Conservation (phyloP, 1,139 yeast species). For the Debaryomycetaceae sp. region DNA sequence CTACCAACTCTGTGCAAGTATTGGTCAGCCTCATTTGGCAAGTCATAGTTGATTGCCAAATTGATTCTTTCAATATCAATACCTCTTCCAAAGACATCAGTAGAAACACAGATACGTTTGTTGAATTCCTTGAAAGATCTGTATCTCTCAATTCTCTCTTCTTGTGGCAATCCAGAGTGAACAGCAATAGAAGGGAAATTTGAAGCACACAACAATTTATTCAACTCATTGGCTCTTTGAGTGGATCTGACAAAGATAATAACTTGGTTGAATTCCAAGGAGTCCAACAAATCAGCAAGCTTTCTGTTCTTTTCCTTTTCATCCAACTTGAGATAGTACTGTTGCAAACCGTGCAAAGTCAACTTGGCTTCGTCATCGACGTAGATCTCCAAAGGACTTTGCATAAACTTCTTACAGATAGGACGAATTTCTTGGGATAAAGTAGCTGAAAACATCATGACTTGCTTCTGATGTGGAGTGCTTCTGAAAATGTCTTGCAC, state of each 20-base stretch:
- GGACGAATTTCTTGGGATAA: conserved; percentile 93
- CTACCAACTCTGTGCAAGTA: conserved; percentile 99
- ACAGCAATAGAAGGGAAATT: conserved; percentile 98
- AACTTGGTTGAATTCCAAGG: conserved; percentile 96
- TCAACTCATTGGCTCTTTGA: conserved; percentile 87
- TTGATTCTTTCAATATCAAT: conserved; percentile 98
- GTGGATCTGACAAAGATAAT: conserved; percentile 94
- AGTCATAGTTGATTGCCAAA: conserved; percentile 94
- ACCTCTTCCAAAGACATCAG: conserved; percentile 99
- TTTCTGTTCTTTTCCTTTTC: conserved; percentile 94
- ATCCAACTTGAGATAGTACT: conserved; percentile 83
- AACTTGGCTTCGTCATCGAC: conserved; percentile 98
- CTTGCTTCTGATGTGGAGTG: conserved; percentile 98
- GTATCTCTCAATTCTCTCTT: conserved; percentile 96
- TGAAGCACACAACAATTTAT: conserved; percentile 84
- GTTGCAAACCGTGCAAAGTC: conserved; percentile 97
- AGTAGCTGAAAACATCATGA: conserved; percentile 99
- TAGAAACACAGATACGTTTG: conserved; percentile 97
- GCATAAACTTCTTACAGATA: conserved; percentile 96
- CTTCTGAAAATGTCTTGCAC: conserved; percentile 97
- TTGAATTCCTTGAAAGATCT: conserved; percentile 96
- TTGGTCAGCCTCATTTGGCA: conserved; percentile 91
- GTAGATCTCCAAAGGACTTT: conserved; percentile 93
- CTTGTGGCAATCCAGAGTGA: conserved; percentile 94
- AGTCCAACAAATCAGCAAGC: conserved; percentile 87